phyloP scores from a whole-genome alignment of 1,139 yeast species.

The Kurtzmaniella natalensis region DNA sequence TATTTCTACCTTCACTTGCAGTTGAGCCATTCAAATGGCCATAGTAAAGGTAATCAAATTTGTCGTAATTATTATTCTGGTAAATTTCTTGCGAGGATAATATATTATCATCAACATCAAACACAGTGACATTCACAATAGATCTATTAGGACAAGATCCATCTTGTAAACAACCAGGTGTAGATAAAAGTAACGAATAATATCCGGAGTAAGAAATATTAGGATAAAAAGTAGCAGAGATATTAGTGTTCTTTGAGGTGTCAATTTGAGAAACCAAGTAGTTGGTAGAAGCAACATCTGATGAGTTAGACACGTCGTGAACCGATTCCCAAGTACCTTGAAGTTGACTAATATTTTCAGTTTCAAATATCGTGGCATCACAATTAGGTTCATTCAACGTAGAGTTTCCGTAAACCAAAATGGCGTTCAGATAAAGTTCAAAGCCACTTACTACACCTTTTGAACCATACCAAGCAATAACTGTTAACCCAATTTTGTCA shows the following conservation, averaged over 20 bases:
- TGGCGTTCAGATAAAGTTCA: constrained; percentile 64
- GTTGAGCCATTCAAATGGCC: constrained; percentile 60
- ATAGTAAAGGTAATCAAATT: constrained; percentile 71
- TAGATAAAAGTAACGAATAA: constrained; percentile 66
- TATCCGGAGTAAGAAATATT: constrained; percentile 71
- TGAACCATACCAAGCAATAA: constrained; percentile 65
- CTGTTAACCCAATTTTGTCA: constrained; percentile 57
- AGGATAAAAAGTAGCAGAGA: constrained; percentile 61
- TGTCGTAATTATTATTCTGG: constrained; percentile 76
- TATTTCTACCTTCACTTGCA: constrained; percentile 40
- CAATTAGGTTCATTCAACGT: constrained; percentile 67
- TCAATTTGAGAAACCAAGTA: constrained; percentile 23
- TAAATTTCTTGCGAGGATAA: constrained; percentile 46
- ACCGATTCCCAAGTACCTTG: constrained; percentile 34
- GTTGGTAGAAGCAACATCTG: constrained; percentile 17
- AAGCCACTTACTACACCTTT: constrained; percentile 70
- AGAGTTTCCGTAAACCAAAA: constrained; percentile 66
- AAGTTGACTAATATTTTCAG: constrained; percentile 28
- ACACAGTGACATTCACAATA: constrained; percentile 70
- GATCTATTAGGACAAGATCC: constrained; percentile 69
- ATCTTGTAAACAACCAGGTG: constrained; percentile 83
- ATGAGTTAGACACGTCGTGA: constrained; percentile 13
- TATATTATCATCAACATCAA: constrained; percentile 41
- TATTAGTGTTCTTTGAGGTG: constrained; percentile 15
- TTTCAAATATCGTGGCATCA: constrained; percentile 25